Evolutionary conservation across 2,329 filamentous ascomycete species (phyloP), one percentile per base, ranked within the genome.

Genomic region (Leptographium galeiforme): DNA sequence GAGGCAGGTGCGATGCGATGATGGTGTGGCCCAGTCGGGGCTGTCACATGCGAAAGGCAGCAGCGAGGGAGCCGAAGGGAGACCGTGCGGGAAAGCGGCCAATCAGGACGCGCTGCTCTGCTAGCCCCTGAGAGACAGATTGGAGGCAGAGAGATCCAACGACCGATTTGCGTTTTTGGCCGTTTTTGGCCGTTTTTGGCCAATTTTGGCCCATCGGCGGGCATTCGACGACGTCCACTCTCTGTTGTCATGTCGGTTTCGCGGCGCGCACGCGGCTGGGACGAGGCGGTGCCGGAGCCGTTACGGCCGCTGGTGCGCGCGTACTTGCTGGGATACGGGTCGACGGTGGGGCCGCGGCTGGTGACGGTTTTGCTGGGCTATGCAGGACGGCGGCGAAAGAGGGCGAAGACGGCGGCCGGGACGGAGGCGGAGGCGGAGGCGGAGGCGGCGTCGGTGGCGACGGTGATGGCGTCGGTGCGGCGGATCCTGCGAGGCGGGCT

Each of bases 261-360:
- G 41, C 41, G 4, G 41, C 41, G 19, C 7, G 14, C 39, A 11
- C 41, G 11, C 19, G 11, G 41, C 41, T 61, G 66, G 58, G 61
- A 64, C 57, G 57, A 62, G 41, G 59, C 58, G 57, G 63, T 82
- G 46, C 77, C 78, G 34, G 69, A 74, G 13, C 57, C 72, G 43
- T 65, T 83, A 36, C 73, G 76, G 51, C 80, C 81, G 16, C 64
- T 81, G 30, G 61, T 81, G 52, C 74, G 78, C 55, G 80, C 81
- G 48, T 84, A 81, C 63, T 61, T 79, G 14, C 61, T 83, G 38
- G 80, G 79, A 34, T 84, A 82, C 67, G 74, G 73, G 18, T 82
- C 78, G 51, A 71, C 74, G 38, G 77, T 82, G 8, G 72, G 70
- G 33, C 80, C 80, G 13, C 71, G 78, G 56, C 64, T 83, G 25